phyloP scores from a whole-genome alignment of 768 basidiomycete genomes.

The Leccinum boreale region DNA sequence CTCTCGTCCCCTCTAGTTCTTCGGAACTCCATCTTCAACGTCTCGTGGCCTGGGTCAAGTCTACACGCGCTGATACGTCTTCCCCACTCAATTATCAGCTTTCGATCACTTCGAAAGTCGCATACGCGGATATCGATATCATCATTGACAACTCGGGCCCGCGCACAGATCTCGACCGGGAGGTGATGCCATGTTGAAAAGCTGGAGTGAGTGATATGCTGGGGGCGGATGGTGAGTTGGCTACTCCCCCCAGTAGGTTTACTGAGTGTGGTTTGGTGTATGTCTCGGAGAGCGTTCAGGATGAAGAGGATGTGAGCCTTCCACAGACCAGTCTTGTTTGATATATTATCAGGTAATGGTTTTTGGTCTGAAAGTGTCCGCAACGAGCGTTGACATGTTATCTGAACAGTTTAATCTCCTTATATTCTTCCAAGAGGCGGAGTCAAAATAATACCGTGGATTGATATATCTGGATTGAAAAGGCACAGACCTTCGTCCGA shows the following conservation, averaged over 20 bases:
- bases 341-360: neutral
- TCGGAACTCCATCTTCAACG: conserved; percentile 80
- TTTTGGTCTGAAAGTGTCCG: too few species aligned
- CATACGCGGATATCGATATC: conserved; percentile 63
- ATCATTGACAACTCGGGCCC: conserved; percentile 89
- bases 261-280: conserved; percentile 40
- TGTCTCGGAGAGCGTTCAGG: conserved; percentile 34
- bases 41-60: conserved; percentile 71
- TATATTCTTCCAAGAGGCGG: too few species aligned
- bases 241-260: conserved; percentile 53
- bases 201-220: conserved; percentile 48
- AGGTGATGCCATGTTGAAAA: conserved; percentile 35
- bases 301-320: conserved; percentile 10
- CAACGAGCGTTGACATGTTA: too few species aligned
- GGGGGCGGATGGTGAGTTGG: conserved; percentile 63
- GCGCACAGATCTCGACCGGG: conserved; percentile 57
- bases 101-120: conserved; percentile 71
- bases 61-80: conserved; percentile 62
- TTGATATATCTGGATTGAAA: too few species aligned
- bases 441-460: too few species aligned
- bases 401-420: too few species aligned
- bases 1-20: conserved; percentile 47
- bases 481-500: too few species aligned
- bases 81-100: conserved; percentile 80
- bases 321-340: neutral